These are phyloP conservation scores for Chalciporus chontae DNA, from an alignment of 768 basidiomycete species.

Conservation along the genomic window DNA sequence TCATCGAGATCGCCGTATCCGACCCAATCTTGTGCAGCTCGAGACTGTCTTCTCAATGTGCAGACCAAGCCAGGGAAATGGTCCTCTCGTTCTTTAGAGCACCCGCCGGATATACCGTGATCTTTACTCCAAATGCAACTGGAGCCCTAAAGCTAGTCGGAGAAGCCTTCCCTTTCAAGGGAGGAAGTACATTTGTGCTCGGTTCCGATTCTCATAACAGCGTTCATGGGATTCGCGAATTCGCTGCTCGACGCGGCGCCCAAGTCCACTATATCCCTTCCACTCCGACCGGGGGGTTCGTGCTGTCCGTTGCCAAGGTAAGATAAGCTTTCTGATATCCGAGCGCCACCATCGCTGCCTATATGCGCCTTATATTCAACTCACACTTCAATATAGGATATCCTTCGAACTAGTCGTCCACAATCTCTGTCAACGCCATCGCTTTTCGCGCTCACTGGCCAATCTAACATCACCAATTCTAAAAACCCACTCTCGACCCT, in stretches of 20 bases:
- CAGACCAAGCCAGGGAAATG: conserved; percentile 64
- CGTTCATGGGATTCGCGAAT: conserved; percentile 78
- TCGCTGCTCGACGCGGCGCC: conserved; percentile 54
- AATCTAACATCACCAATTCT: conserved; percentile 78
- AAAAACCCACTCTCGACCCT: conserved; percentile 68
- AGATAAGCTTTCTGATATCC: neutral
- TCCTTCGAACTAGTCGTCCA: conserved; percentile 51
- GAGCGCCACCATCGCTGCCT: neutral
- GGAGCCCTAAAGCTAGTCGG: conserved; percentile 79
- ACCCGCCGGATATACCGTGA: conserved; percentile 70
- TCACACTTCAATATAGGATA: conserved; percentile 38
- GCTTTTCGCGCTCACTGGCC: conserved; percentile 73
- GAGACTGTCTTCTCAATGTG: conserved; percentile 60
- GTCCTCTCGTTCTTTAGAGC: conserved; percentile 78
- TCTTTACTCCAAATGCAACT: conserved; percentile 80
- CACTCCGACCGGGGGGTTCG: conserved; percentile 62
- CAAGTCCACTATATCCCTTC: conserved; percentile 62
- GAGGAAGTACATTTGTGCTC: conserved; percentile 60
- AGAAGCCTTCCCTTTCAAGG: conserved; percentile 70
- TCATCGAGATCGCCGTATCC: neutral
- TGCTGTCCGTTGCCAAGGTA: conserved; percentile 58
- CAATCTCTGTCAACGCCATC: conserved; percentile 37
- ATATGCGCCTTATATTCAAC: conserved; percentile 17
- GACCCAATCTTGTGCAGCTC: conserved; percentile 45
- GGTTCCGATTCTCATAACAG: conserved; percentile 82